Evolutionary conservation across 1,284 basidiomycete species (phyloP).

Genomic region (Microbotryum silenes-acaulis): DNA sequence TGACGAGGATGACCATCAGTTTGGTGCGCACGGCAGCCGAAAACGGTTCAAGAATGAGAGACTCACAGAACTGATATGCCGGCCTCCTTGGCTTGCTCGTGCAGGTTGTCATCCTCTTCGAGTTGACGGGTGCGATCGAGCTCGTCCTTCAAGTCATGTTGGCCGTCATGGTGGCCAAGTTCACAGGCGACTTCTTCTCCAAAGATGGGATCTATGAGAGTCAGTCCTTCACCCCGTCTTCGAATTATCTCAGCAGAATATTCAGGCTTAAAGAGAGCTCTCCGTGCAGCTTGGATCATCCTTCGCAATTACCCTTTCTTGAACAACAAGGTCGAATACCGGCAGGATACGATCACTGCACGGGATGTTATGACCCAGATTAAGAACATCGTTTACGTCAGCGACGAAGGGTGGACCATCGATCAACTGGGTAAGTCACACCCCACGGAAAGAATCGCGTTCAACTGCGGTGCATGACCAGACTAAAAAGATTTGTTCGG

Average conservation of each 20-base stretch:
- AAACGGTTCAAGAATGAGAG: too few relatives aligned
- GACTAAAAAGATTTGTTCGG: slow-evolving; percentile 50
- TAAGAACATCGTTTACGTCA: slow-evolving; percentile 16
- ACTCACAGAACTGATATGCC: too few relatives aligned
- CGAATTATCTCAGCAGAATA: background rate
- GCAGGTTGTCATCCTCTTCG: slow-evolving; percentile 92
- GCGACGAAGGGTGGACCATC: slow-evolving; percentile 27
- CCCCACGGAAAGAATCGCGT: too few relatives aligned
- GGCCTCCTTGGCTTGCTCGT: too few relatives aligned
- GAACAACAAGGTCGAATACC: slow-evolving; percentile 55
- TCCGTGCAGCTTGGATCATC: slow-evolving; percentile 33
- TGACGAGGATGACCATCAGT: slow-evolving; percentile 60
- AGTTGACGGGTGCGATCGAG: slow-evolving; percentile 86
- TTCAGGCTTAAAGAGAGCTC: background rate
- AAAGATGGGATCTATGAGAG: slow-evolving; percentile 36
- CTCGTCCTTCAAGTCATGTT: slow-evolving; percentile 93
- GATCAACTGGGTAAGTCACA: background rate
- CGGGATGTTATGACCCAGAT: slow-evolving; percentile 55
- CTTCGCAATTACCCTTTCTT: slow-evolving; percentile 61
- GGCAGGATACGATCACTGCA: slow-evolving; percentile 57
- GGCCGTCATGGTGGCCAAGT: slow-evolving; percentile 74
- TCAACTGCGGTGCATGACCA: slow-evolving; percentile 53
- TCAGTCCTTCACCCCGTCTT: background rate
- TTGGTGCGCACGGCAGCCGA: slow-evolving; percentile 46
- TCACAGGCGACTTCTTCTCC: slow-evolving; percentile 28